phyloP scores from a whole-genome alignment of 1,284 basidiomycete species.

The Afroboletus lepidellus region DNA sequence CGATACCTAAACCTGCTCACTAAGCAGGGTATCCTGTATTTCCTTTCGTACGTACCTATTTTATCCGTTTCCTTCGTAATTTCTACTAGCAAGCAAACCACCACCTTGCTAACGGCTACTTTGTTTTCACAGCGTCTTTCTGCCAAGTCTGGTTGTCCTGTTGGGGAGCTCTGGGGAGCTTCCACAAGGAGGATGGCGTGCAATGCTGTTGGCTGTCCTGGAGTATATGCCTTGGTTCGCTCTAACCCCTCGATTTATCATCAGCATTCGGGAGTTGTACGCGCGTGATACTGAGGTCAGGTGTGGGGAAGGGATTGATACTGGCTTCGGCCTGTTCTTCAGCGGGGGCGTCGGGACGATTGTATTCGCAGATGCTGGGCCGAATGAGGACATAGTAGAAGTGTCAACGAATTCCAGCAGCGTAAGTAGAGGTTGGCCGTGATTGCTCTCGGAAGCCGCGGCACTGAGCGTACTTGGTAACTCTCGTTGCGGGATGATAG shows the following conservation, averaged over 20 bases:
- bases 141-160: neutral
- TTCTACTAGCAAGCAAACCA: neutral
- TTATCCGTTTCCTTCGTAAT: neutral
- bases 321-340: neutral
- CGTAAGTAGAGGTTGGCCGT: too few relatives aligned
- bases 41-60: neutral
- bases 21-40: conserved; percentile 1
- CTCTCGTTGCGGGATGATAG: too few relatives aligned
- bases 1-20: neutral
- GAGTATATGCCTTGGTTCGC: neutral
- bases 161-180: neutral
- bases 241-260: conserved; percentile 9
- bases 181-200: neutral
- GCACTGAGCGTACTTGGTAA: too few relatives aligned
- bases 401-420: too few relatives aligned
- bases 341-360: neutral
- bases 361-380: too few relatives aligned
- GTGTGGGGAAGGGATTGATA: neutral
- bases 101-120: neutral
- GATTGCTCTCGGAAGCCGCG: too few relatives aligned
- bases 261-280: conserved; percentile 12
- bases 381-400: too few relatives aligned
- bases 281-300: neutral
- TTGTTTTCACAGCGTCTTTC: neutral
- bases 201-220: neutral